These are phyloP conservation scores for Setaria viridis DNA, from an alignment of 202 grass and related monocot genomes.

Conservation along the genomic window DNA sequence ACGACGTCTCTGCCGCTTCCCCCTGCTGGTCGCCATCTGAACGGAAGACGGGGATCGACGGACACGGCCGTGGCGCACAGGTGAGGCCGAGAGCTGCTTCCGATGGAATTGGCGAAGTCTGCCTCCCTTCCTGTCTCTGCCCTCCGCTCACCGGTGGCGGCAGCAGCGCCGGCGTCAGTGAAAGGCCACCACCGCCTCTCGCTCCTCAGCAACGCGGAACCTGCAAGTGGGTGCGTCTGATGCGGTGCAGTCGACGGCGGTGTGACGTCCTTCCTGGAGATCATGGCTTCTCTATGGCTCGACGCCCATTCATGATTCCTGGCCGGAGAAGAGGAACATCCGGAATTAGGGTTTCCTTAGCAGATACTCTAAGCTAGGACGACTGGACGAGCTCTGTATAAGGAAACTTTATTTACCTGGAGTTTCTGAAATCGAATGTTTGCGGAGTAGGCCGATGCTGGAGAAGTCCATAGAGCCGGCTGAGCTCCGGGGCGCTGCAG, in stretches of 20 bases:
- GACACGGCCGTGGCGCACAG: slow-evolving; percentile 14
- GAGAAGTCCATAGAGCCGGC: slow-evolving; percentile 61
- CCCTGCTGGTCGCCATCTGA: slow-evolving; percentile 45
- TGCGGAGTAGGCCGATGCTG: slow-evolving; percentile 53
- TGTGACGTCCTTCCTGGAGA: slow-evolving; percentile 53
- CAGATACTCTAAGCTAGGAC: neutral
- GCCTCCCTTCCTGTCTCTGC: slow-evolving; percentile 29
- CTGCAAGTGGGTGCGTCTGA: slow-evolving; percentile 52
- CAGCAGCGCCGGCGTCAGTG: neutral
- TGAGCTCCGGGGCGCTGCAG: slow-evolving; percentile 41
- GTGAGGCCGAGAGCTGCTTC: slow-evolving; percentile 30
- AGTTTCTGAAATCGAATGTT: slow-evolving; percentile 64
- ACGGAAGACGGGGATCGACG: slow-evolving; percentile 33
- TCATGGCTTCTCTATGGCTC: slow-evolving; percentile 48
- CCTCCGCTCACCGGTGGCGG: slow-evolving; percentile 14
- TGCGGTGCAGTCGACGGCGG: slow-evolving; percentile 16
- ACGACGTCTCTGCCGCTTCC: slow-evolving; percentile 16
- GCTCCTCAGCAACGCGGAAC: neutral
- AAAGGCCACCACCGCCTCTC: slow-evolving; percentile 46
- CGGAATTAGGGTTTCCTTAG: slow-evolving; percentile 52
- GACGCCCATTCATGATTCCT: slow-evolving; percentile 73
- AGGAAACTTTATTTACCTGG: slow-evolving; percentile 21
- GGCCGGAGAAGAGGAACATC: neutral
- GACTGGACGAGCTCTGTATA: neutral
- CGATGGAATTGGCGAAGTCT: slow-evolving; percentile 39